Percentiles rank a stretch among this genome's conserved stretches.
Evolutionary conservation across 1,139 yeast genomes (phyloP).

Genomic region (Blastobotrys persicus): DNA sequence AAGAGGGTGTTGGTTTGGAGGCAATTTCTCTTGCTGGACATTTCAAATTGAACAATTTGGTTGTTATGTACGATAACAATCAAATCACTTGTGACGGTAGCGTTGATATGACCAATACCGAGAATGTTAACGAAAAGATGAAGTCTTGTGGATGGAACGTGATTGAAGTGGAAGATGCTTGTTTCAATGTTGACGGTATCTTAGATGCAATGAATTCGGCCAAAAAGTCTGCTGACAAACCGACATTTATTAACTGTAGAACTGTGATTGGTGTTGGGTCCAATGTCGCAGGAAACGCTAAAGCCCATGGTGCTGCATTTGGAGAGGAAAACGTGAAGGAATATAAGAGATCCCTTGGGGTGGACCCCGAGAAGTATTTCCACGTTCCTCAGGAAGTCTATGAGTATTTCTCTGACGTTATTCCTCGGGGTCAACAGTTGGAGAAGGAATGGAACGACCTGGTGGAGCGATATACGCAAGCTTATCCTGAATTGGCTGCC

Average conservation of each 20-base stretch:
- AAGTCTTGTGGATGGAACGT: constrained; percentile 25
- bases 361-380: constrained; percentile 68
- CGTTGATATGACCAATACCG: constrained; percentile 36
- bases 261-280: constrained; percentile 40
- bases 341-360: constrained; percentile 58
- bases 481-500: constrained; percentile 69
- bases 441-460: constrained; percentile 66
- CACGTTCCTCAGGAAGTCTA: constrained; percentile 73
- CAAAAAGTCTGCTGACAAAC: constrained; percentile 31
- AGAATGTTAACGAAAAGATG: constrained; percentile 37
- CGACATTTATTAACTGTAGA: constrained; percentile 37
- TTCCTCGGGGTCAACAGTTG: constrained; percentile 52
- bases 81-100: constrained; percentile 42
- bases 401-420: constrained; percentile 55
- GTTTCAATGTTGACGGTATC: constrained; percentile 24
- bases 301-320: constrained; percentile 55
- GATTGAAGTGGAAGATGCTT: constrained; percentile 13
- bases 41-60: constrained; percentile 38
- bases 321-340: constrained; percentile 80
- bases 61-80: constrained; percentile 41
- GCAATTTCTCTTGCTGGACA: constrained; percentile 43
- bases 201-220: constrained; percentile 33
- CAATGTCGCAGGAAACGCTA: constrained; percentile 32
- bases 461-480: constrained; percentile 53
- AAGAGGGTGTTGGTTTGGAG: constrained; percentile 42